These are phyloP conservation scores for Prunus yedoensis DNA, from an alignment of 331 rosid species.

Conservation along the genomic window DNA sequence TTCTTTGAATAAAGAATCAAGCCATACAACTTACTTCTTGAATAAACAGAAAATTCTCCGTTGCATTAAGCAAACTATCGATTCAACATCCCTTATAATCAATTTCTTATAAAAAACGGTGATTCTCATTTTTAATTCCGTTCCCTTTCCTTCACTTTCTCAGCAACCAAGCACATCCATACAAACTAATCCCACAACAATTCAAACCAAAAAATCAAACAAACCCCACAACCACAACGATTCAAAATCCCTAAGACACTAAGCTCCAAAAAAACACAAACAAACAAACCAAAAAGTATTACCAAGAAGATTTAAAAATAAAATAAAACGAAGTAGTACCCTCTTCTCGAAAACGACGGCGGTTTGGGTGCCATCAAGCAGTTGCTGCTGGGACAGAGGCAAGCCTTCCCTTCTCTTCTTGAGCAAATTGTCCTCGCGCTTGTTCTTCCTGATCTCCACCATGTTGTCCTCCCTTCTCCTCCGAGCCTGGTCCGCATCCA, in stretches of 20 bases:
- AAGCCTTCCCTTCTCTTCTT: constrained; percentile 66
- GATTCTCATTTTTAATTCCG: neutral
- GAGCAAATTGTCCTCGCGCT: constrained; percentile 56
- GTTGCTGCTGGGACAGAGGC: constrained; percentile 41
- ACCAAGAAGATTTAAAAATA: neutral
- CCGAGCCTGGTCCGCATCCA: constrained; percentile 62
- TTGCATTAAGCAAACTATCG: neutral
- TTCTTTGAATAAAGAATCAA: neutral
- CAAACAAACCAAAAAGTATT: neutral
- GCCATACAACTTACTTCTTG: neutral
- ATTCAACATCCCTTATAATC: neutral
- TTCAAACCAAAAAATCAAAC: neutral
- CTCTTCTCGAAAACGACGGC: constrained; percentile 37
- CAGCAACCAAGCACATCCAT: neutral
- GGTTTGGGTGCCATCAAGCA: constrained; percentile 38
- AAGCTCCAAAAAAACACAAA: neutral
- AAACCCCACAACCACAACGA: neutral
- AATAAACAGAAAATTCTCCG: neutral
- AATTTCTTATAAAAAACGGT: neutral
- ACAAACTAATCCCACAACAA: neutral
- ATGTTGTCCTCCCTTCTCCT: constrained; percentile 61
- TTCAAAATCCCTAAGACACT: neutral
- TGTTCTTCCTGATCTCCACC: constrained; percentile 64
- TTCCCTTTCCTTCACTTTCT: neutral
- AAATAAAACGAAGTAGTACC: constrained; percentile 19